Conservation (phyloP, 2,329 filamentous ascomycete species). For the Venturiaceae sp. region DNA sequence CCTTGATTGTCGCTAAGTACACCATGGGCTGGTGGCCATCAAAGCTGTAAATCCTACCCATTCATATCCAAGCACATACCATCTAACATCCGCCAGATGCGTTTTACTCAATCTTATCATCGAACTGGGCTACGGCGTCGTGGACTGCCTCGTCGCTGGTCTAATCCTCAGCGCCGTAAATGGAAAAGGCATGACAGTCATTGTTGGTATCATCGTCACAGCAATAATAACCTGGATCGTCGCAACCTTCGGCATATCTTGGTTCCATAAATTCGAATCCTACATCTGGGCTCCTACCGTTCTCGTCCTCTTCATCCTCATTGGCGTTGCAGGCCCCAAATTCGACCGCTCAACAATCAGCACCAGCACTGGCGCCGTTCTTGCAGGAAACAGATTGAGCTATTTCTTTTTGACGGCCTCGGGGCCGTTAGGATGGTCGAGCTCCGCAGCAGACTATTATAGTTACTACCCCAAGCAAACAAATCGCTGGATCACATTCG, state of each 20-base stretch:
- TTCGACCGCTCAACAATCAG: constrained; percentile 47
- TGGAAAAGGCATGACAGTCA: constrained; percentile 44
- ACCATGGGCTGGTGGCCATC: constrained; percentile 47
- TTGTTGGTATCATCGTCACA: constrained; percentile 50
- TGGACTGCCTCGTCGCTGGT: constrained; percentile 45
- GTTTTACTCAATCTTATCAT: too few relatives aligned
- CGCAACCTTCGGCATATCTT: constrained; percentile 16
- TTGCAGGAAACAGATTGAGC: constrained; percentile 50
- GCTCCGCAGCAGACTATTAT: constrained; percentile 56
- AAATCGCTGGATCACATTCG: constrained; percentile 43
- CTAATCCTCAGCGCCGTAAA: constrained; percentile 49
- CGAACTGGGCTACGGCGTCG: constrained; percentile 47
- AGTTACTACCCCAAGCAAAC: constrained; percentile 52
- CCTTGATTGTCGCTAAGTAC: constrained; percentile 35
- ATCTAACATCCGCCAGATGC: too few relatives aligned
- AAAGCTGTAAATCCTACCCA: constrained; percentile 42
- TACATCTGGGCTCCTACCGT: constrained; percentile 16
- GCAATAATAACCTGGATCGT: constrained; percentile 24
- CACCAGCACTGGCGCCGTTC: constrained; percentile 38
- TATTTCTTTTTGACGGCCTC: constrained; percentile 44
- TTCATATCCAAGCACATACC: too few relatives aligned
- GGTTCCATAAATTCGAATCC: constrained; percentile 18
- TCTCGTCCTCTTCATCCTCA: constrained; percentile 17
- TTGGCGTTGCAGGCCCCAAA: constrained; percentile 28
- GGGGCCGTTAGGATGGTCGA: constrained; percentile 17